Evolutionary conservation across 495 filamentous ascomycete species (phyloP), one percentile per base, ranked within the genome.

Genomic region (Penicillium malachiteum): DNA sequence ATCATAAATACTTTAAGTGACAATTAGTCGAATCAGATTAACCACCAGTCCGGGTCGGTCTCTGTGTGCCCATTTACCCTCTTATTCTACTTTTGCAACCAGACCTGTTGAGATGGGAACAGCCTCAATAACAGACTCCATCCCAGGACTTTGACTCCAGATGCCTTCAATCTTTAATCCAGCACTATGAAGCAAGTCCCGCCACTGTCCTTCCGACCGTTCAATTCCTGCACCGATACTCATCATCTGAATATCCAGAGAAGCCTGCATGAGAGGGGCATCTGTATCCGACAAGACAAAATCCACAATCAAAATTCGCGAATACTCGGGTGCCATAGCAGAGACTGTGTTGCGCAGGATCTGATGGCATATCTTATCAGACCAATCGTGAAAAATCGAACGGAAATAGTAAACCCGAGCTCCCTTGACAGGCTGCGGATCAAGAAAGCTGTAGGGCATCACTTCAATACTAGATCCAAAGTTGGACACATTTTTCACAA

Each of bases 381-480:
- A 68, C 75, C 77, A 80, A 60, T 78, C 71, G 40, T 78, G 74
- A 58, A 77, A 74, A 34, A 80, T 71, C 17, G 66, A 58, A n/a
- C 75, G 71, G 51, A 76, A 73, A 56, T 74, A 73, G 59, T 77
- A 79, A 2, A 51, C 63, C 37, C 62, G 60, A 5, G 76, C 76
- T 8, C 68, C 72, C 31, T 66, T 63, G 2, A 75, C 56, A 1
- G 71, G 67, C 48, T 75, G 71, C 3, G 63, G 58, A 18, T 72
- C 66, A 14, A 74, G 48, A 43, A 74, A 72, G 30, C 52, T 72
- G 58, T 69, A 68, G 13, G 56, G 63, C 69, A 75, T 71, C 14
- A 59, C 56, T 21, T 72, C 61, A 8, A 75, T 60, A 37, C 69
- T 56, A 31, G 56, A 33, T 10, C 49, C 52, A 0, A 21, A 1